Conservation (phyloP, 73 alveolate genomes). For the Paramecium primaurelia region DNA sequence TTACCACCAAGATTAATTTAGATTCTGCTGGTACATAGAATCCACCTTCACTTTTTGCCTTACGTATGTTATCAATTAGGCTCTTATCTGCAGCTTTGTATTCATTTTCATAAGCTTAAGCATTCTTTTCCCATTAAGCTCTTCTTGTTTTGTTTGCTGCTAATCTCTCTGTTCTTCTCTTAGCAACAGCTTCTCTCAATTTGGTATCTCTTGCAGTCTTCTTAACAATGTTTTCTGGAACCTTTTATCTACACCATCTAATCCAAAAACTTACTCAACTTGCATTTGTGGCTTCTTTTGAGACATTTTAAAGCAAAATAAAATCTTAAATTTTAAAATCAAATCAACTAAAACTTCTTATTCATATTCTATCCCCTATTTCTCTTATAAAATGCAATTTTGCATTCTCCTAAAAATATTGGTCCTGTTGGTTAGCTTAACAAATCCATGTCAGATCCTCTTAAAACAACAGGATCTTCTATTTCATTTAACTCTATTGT, state of each 20-base stretch:
- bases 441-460: neutral
- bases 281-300: neutral
- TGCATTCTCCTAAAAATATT: neutral
- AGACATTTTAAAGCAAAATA: neutral
- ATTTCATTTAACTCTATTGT: neutral
- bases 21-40: constrained; percentile 68
- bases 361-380: neutral
- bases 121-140: constrained; percentile 54
- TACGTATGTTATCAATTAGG: constrained; percentile 53
- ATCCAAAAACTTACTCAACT: constrained; percentile 21
- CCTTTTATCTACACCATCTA: constrained; percentile 30
- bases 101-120: constrained; percentile 54
- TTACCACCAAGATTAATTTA: constrained; percentile 55
- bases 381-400: neutral
- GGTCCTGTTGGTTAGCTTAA: neutral
- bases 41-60: constrained; percentile 60
- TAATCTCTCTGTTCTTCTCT: constrained; percentile 47
- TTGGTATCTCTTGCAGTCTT: constrained; percentile 52
- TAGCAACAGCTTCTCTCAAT: constrained; percentile 50
- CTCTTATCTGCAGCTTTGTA: constrained; percentile 55
- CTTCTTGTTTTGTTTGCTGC: constrained; percentile 49
- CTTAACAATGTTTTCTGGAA: constrained; percentile 44
- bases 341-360: neutral
- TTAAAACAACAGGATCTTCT: neutral
- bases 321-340: constrained; percentile 38